A percentile compares a stretch with the other conserved stretches of the same genome.
These are phyloP conservation scores for Tulasnella sp. DNA, from an alignment of 768 basidiomycete species.

Conservation along the genomic window DNA sequence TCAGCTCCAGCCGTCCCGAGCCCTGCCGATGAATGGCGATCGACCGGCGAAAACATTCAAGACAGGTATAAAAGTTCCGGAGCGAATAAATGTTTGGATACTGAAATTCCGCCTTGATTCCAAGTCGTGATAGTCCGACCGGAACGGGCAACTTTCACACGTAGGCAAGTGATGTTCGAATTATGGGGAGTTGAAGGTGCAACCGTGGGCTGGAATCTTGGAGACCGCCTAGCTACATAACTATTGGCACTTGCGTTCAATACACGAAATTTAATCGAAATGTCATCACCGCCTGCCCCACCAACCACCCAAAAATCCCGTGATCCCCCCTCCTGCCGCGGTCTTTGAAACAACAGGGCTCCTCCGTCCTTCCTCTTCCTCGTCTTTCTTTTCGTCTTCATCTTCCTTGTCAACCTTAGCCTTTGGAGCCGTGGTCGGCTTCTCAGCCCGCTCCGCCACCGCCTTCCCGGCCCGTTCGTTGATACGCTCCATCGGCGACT, in stretches of 20 bases:
- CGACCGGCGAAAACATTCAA: neutral
- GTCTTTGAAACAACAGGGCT: slow-evolving; percentile 11
- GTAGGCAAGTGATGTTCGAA: neutral
- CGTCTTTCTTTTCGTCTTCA: slow-evolving; percentile 42
- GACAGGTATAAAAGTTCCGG: neutral
- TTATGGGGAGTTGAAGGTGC: neutral
- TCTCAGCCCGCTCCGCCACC: neutral
- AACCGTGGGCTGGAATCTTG: too few relatives aligned
- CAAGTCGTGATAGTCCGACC: too few relatives aligned
- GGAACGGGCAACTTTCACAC: neutral
- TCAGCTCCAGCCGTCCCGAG: neutral
- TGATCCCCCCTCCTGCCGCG: slow-evolving; percentile 47
- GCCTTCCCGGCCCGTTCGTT: slow-evolving; percentile 60
- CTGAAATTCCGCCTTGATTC: too few relatives aligned
- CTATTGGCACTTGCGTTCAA: neutral
- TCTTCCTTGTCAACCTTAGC: slow-evolving; percentile 27
- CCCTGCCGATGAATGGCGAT: neutral
- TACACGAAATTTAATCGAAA: neutral
- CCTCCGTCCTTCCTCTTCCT: neutral
- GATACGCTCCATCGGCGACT: slow-evolving; percentile 73
- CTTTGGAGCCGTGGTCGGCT: neutral
- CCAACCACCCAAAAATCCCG: slow-evolving; percentile 71
- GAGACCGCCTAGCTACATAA: neutral
- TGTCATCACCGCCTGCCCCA: slow-evolving; percentile 43
- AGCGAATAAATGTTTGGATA: neutral